Percentiles rank a stretch among this genome's conserved stretches.
Conservation (phyloP, 148 eudicot species). For the Hydrangea macrophylla region DNA sequence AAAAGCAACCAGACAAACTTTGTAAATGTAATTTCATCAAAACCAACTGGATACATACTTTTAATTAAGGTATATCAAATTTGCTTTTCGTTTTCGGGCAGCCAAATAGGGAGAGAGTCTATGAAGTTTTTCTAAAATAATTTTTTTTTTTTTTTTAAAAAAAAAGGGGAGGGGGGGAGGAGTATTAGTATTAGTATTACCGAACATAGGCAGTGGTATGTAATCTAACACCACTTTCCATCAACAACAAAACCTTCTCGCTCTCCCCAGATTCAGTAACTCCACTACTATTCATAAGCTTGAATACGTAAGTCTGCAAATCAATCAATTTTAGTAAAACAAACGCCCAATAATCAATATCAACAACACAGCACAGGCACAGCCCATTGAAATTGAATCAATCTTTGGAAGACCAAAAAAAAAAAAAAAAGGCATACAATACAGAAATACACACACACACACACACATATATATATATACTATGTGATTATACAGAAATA, state of each 20-base stretch:
- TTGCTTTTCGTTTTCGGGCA: neutral
- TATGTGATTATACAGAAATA: neutral
- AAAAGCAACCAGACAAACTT: neutral
- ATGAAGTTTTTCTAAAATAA: neutral
- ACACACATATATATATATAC: neutral
- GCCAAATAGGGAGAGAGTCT: neutral
- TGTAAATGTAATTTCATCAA: neutral
- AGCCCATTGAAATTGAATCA: too few relatives aligned
- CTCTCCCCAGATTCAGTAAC: constrained; percentile 98
- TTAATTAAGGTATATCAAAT: too few relatives aligned
- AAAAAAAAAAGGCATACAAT: neutral
- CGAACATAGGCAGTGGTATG: constrained; percentile 85
- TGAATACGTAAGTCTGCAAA: constrained; percentile 94
- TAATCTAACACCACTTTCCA: constrained; percentile 95
- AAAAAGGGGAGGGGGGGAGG: too few relatives aligned
- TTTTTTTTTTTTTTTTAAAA: too few relatives aligned
- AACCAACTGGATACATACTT: too few relatives aligned
- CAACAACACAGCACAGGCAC: neutral
- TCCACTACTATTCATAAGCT: constrained; percentile 98
- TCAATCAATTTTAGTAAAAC: constrained; percentile 19
- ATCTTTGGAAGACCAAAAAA: too few relatives aligned
- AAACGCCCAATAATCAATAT: constrained; percentile 5
- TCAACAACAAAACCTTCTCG: constrained; percentile 87
- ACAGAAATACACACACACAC: neutral
- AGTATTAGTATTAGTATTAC: too few relatives aligned